A percentile compares a stretch with the other conserved stretches of the same genome.
phyloP scores from a whole-genome alignment of 2,329 filamentous ascomycete species.

The Bipolaris oryzae region DNA sequence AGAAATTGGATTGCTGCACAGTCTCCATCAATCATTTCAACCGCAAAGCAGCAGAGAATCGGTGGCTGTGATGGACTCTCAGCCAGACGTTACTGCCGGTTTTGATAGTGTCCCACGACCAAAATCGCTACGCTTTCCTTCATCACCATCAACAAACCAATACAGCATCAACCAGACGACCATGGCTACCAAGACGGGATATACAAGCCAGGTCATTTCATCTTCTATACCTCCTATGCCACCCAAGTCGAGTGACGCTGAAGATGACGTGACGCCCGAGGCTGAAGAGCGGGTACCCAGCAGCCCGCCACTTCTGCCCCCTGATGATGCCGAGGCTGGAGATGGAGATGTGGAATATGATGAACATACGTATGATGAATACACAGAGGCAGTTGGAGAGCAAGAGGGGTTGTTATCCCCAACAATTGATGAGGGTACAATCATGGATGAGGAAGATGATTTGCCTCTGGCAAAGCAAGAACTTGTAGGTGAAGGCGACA shows the following conservation, averaged over 20 bases:
- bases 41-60: conserved; percentile 42
- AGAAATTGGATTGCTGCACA: conserved; percentile 25
- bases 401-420: conserved; percentile 9
- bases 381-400: conserved; percentile 17
- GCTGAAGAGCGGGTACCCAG: conserved; percentile 45
- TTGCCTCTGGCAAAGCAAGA: conserved; percentile 28
- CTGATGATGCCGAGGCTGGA: conserved; percentile 26
- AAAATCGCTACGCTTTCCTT: conserved; percentile 41
- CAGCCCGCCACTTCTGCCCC: conserved; percentile 41
- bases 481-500: conserved; percentile 13
- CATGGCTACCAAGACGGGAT: conserved; percentile 35
- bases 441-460: conserved; percentile 30
- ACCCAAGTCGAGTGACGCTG: conserved; percentile 31
- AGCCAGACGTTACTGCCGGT: conserved; percentile 43
- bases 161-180: conserved; percentile 48
- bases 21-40: conserved; percentile 17
- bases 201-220: conserved; percentile 39
- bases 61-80: conserved; percentile 55
- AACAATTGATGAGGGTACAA: conserved; percentile 21
- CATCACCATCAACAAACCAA: conserved; percentile 45
- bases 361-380: conserved; percentile 34
- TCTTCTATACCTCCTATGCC: conserved; percentile 44
- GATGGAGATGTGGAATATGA: conserved; percentile 32
- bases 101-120: conserved; percentile 36
- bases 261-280: conserved; percentile 18